These are phyloP conservation scores for Peniophora sp. DNA, from an alignment of 1,284 basidiomycete species.

Conservation along the genomic window DNA sequence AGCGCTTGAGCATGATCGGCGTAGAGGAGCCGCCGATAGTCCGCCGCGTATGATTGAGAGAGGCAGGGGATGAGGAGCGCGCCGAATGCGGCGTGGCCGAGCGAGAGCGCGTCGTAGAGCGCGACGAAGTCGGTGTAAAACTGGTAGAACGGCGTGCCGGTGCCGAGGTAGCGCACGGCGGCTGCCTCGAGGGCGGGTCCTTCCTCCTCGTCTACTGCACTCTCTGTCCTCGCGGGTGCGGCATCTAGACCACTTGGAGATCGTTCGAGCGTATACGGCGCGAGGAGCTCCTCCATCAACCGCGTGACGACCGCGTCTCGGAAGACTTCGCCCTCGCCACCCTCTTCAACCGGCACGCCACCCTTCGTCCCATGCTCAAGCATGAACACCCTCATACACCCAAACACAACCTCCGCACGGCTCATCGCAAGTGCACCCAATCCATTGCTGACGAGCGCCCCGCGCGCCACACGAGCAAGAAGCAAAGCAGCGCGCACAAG, in stretches of 20 bases:
- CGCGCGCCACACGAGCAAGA: slow-evolving; percentile 18
- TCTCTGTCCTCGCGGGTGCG: slow-evolving; percentile 9
- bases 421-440: slow-evolving; percentile 33
- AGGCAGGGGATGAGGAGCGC: slow-evolving; percentile 72
- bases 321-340: slow-evolving; percentile 48
- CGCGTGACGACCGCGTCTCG: slow-evolving; percentile 52
- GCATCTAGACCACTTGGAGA: slow-evolving; percentile 11
- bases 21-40: slow-evolving; percentile 86
- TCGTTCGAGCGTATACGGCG: slow-evolving; percentile 38
- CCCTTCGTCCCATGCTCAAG: slow-evolving; percentile 71
- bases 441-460: slow-evolving; percentile 32
- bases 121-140: slow-evolving; percentile 89
- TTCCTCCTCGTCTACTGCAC: background rate
- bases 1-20: slow-evolving; percentile 63
- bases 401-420: slow-evolving; percentile 57
- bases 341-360: slow-evolving; percentile 19
- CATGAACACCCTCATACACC: slow-evolving; percentile 93
- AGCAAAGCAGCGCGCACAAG: slow-evolving; percentile 51
- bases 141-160: slow-evolving; percentile 80
- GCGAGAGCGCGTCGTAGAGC: slow-evolving; percentile 87
- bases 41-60: slow-evolving; percentile 68
- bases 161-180: slow-evolving; percentile 55
- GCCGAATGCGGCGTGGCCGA: slow-evolving; percentile 74
- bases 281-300: slow-evolving; percentile 53
- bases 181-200: slow-evolving; percentile 46